Evolutionary conservation across 2,329 filamentous ascomycete genomes (phyloP).

Genomic region (Penicillium nordicum): DNA sequence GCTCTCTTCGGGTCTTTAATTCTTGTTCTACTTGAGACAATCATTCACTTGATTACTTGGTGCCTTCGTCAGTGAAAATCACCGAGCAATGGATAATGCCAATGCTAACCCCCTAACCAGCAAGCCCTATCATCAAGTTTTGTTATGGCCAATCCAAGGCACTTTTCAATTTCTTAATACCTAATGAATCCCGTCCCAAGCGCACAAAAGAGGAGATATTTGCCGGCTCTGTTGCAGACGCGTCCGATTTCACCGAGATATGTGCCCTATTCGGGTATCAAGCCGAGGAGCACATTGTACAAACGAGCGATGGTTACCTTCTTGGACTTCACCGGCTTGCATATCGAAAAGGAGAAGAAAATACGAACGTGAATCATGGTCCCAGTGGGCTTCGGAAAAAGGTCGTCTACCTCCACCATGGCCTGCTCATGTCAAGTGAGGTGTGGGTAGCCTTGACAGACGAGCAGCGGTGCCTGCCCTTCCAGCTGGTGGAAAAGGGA

Average conservation of each 20-base stretch:
- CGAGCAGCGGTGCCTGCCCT: conserved; percentile 78
- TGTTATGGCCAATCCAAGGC: conserved; percentile 79
- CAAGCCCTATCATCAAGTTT: conserved; percentile 73
- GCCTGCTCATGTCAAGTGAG: conserved; percentile 96
- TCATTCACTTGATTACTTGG: conserved; percentile 82
- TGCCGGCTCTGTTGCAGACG: conserved; percentile 75
- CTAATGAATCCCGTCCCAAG: conserved; percentile 64
- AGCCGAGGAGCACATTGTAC: conserved; percentile 92
- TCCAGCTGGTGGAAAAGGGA: conserved; percentile 81
- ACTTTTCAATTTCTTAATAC: conserved; percentile 75
- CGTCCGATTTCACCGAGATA: conserved; percentile 90
- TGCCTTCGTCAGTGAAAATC: conserved; percentile 67
- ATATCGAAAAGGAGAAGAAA: conserved; percentile 77
- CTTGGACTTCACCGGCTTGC: conserved; percentile 84
- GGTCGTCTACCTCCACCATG: conserved; percentile 92
- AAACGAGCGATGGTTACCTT: conserved; percentile 90
- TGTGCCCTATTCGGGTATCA: conserved; percentile 88
- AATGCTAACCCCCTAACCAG: conserved; percentile 44
- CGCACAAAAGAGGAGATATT: conserved; percentile 67
- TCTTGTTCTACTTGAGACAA: conserved; percentile 74
- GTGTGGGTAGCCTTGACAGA: conserved; percentile 96
- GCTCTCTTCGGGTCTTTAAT: conserved; percentile 80
- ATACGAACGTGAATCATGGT: conserved; percentile 68
- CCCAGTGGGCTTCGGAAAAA: conserved; percentile 69
- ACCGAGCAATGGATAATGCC: not conserved